Conservation (phyloP, 257 asterid species). For the Nicotiana noctiflora region DNA sequence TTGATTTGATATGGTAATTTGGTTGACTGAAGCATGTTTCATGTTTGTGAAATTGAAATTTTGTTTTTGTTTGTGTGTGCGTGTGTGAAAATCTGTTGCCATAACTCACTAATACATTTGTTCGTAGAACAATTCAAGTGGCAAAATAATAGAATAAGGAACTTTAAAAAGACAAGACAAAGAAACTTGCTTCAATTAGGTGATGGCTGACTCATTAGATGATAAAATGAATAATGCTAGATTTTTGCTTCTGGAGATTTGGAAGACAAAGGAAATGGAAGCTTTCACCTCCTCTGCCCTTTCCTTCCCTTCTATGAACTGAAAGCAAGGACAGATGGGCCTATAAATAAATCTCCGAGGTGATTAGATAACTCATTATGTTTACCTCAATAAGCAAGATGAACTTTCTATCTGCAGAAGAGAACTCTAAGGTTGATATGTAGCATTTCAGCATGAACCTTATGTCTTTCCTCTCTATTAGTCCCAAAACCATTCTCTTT, state of each 20-base stretch:
- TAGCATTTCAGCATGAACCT: neutral
- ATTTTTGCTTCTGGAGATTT: neutral
- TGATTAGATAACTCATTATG: no score
- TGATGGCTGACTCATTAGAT: neutral
- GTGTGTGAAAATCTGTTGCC: neutral
- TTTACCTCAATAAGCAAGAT: neutral
- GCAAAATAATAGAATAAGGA: neutral
- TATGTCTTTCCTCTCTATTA: neutral
- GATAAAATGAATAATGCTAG: neutral
- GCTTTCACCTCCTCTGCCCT: neutral
- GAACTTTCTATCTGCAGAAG: neutral
- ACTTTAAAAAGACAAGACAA: neutral
- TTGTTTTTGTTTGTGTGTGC: constrained; percentile 20
- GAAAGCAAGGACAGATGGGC: no score
- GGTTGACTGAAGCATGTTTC: neutral
- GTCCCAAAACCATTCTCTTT: neutral
- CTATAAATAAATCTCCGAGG: no score
- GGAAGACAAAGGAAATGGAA: neutral
- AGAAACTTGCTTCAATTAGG: neutral
- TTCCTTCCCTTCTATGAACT: neutral
- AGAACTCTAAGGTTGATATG: neutral
- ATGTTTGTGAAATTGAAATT: constrained; percentile 20
- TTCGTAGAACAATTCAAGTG: neutral
- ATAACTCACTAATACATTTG: neutral
- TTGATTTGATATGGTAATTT: neutral